These are phyloP conservation scores for Phyllosticta citriasiana DNA, from an alignment of 2,329 filamentous ascomycete genomes.

Conservation along the genomic window DNA sequence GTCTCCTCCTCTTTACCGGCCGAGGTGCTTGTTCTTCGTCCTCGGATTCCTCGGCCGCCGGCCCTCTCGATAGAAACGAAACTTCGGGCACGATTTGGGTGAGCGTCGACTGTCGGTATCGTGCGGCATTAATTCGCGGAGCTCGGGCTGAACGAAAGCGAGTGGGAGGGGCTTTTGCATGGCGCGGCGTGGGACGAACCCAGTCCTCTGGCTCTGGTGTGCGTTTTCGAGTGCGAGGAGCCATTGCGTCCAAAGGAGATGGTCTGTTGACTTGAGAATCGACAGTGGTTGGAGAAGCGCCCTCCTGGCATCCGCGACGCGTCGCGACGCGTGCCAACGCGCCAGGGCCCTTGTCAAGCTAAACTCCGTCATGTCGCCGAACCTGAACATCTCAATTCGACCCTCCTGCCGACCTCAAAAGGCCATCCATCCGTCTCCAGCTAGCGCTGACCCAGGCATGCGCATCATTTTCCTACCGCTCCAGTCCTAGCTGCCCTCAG, in stretches of 20 bases:
- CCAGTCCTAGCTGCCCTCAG: neutral
- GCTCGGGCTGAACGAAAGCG: neutral
- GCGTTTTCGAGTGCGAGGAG: neutral
- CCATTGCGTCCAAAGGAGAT: neutral
- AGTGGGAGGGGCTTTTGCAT: neutral
- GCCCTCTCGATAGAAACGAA: neutral
- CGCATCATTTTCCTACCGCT: neutral
- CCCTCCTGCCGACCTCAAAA: neutral
- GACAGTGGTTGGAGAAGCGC: neutral
- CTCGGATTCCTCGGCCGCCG: neutral
- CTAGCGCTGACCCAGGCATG: neutral
- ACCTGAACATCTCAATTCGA: neutral
- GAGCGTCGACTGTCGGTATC: slow-evolving; percentile 2
- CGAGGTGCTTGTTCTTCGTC: neutral
- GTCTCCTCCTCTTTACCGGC: neutral
- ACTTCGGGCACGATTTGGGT: slow-evolving; percentile 1
- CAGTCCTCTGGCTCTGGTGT: neutral
- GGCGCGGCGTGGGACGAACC: neutral
- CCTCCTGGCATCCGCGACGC: neutral
- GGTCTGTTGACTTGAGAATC: neutral
- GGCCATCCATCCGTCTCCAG: neutral
- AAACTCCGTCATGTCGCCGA: neutral
- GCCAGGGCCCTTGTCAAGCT: neutral
- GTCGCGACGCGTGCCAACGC: neutral
- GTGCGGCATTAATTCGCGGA: neutral